Base-by-base conservation (phyloP, 345 rosid genomes). In the Eucalyptus viminalis region DNA sequence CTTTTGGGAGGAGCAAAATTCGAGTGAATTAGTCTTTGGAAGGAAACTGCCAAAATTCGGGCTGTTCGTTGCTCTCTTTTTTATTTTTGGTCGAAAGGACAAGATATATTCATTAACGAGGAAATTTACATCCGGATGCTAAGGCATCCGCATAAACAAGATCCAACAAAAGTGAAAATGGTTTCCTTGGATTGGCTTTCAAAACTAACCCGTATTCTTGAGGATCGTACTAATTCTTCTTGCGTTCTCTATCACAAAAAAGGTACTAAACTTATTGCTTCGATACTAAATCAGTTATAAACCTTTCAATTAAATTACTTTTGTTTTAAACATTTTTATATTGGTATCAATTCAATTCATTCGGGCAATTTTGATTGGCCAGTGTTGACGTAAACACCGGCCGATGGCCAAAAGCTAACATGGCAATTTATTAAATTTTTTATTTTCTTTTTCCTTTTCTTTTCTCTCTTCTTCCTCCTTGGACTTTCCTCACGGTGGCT, bases 301-400 rank as follows among this genome's bases (percentile, higher is more conserved):
- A 25, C 0, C 0, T 58, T 58, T 58, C 3, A 25, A 58, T 58
- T 58, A 1, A 10, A 12, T 0, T 12, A 25, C 1, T 58, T 25
- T 0, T 2, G 0, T 58, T 25, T 0, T 58, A 58, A 25, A 25
- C 4, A 1, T 58, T 58, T 25, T 58, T 0, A 58, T 1, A 58
- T 24, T 58, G 0, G 0, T 58, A 25, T 11, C 4, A 58, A 11
- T 58, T 25, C 0, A 58, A 0, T 12, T 0, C 2, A 53, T 53
- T 2, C 5, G 1, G 0, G 1, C 0, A 53, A 53, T 53, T 53
- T 53, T 53, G 24, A 19, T 53, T 53, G 9, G 10, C 10, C 5
- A 0, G 1, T 3, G 4, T 19, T 53, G 2, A 8, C 4, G 5
- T 53, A 53, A 8, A 19, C 24, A 53, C 0, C 0, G 0, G 1